Conservation (phyloP, 1,284 basidiomycete genomes). For the Fomitopsis schrenkii region DNA sequence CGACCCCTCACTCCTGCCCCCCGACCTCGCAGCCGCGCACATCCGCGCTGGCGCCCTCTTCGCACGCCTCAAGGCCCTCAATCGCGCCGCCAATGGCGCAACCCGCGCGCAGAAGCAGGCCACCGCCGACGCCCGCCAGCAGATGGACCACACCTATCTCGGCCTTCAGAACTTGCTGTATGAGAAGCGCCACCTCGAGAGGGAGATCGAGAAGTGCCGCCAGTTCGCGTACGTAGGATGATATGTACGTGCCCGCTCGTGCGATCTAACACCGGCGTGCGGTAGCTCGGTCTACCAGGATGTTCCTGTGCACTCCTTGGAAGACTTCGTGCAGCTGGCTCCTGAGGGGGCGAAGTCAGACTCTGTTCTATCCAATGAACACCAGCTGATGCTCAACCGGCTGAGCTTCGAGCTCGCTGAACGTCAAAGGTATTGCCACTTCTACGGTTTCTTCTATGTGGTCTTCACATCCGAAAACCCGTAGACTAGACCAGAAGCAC, state of each 20-base stretch:
- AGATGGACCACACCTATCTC: slow-evolving; percentile 82
- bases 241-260: neutral
- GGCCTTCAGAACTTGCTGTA: slow-evolving; percentile 79
- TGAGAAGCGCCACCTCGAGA: slow-evolving; percentile 78
- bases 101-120: slow-evolving; percentile 67
- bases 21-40: slow-evolving; percentile 50
- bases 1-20: slow-evolving; percentile 35
- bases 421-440: slow-evolving; percentile 60
- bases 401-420: slow-evolving; percentile 79
- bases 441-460: slow-evolving; percentile 5
- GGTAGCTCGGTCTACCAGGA: slow-evolving; percentile 73
- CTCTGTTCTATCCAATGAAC: slow-evolving; percentile 59
- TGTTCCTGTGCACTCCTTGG: slow-evolving; percentile 60
- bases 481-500: slow-evolving; percentile 61
- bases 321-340: slow-evolving; percentile 62
- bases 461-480: slow-evolving; percentile 5
- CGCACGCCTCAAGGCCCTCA: slow-evolving; percentile 69
- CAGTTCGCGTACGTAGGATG: slow-evolving; percentile 70
- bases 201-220: slow-evolving; percentile 83
- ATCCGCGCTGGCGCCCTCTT: slow-evolving; percentile 69
- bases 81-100: slow-evolving; percentile 66
- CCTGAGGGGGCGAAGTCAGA: slow-evolving; percentile 60
- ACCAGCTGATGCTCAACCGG: slow-evolving; percentile 78
- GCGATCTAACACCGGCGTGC: slow-evolving; percentile 1
- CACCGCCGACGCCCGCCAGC: slow-evolving; percentile 68